A percentile compares a stretch with the other conserved stretches of the same genome.
Evolutionary conservation across 73 alveolate genomes (phyloP).

Genomic region (Tetrahymena elliotti): DNA sequence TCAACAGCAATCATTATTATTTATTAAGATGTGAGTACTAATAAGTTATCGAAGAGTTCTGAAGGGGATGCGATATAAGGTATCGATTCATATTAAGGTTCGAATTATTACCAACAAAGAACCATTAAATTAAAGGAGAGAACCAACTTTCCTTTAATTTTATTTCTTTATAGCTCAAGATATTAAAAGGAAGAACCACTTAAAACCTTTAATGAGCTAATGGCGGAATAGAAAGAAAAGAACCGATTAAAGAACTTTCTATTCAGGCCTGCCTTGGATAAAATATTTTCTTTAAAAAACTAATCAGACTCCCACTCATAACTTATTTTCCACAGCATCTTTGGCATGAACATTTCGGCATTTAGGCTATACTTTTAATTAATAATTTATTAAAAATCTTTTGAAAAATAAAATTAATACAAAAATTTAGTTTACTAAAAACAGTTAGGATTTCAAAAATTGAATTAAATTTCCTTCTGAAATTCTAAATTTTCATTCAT

Average conservation of each 20-base stretch:
- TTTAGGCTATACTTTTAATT: not conserved
- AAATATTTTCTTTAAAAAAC: not conserved
- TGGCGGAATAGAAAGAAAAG: not conserved
- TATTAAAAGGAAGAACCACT: not conserved
- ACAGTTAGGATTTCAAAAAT: not conserved
- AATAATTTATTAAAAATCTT: not conserved
- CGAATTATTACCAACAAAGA: not conserved
- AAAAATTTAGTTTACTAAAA: not conserved
- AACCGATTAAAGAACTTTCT: not conserved
- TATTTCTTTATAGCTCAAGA: not conserved
- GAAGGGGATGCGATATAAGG: not conserved
- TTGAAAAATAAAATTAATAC: not conserved
- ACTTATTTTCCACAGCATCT: not conserved
- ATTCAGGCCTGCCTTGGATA: not conserved
- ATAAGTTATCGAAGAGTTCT: not conserved
- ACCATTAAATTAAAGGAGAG: not conserved
- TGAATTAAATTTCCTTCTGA: not conserved
- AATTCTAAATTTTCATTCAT: no score
- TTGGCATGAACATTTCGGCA: constrained; percentile 2
- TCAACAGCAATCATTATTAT: not conserved
- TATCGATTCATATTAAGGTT: not conserved
- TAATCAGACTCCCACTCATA: not conserved
- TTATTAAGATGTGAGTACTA: not conserved
- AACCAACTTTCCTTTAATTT: not conserved
- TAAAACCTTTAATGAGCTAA: not conserved